Percentiles rank a stretch among this genome's conserved stretches.
Conservation (phyloP, 495 filamentous ascomycete genomes). For the Cercophora sp. region DNA sequence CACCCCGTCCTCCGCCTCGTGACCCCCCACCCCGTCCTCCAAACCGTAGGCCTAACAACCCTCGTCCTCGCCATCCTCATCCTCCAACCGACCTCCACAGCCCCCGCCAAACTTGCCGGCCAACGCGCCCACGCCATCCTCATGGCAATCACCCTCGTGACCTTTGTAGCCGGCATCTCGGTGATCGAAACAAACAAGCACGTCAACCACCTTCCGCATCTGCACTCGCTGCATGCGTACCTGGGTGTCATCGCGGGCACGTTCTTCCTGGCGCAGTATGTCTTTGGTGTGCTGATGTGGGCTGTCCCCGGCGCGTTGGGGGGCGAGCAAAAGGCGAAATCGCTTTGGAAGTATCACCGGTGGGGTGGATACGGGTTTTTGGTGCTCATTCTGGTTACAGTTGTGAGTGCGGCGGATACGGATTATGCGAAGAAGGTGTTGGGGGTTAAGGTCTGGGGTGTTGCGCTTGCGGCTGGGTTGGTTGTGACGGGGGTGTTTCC, state of each 20-base stretch:
- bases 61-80: slow-evolving; percentile 76
- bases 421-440: slow-evolving; percentile 58
- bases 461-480: slow-evolving; percentile 57
- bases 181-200: slow-evolving; percentile 84
- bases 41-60: slow-evolving; percentile 67
- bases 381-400: slow-evolving; percentile 64
- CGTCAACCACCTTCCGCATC: slow-evolving; percentile 56
- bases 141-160: slow-evolving; percentile 57
- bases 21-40: slow-evolving; percentile 82
- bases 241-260: slow-evolving; percentile 76
- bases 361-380: slow-evolving; percentile 71
- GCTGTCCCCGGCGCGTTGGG: slow-evolving; percentile 68
- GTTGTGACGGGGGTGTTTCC: slow-evolving; percentile 66
- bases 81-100: slow-evolving; percentile 81
- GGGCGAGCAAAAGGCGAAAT: slow-evolving; percentile 72
- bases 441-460: slow-evolving; percentile 68
- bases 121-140: slow-evolving; percentile 64
- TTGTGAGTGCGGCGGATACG: slow-evolving; percentile 72
- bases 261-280: slow-evolving; percentile 64
- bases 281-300: slow-evolving; percentile 76
- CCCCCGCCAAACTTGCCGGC: slow-evolving; percentile 66
- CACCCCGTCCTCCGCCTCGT: slow-evolving; percentile 64
- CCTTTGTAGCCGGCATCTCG: slow-evolving; percentile 62
- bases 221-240: slow-evolving; percentile 74
- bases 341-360: slow-evolving; percentile 85